These are phyloP conservation scores for Trichaptum fuscoviolaceum DNA, from an alignment of 768 basidiomycete species.

Conservation along the genomic window DNA sequence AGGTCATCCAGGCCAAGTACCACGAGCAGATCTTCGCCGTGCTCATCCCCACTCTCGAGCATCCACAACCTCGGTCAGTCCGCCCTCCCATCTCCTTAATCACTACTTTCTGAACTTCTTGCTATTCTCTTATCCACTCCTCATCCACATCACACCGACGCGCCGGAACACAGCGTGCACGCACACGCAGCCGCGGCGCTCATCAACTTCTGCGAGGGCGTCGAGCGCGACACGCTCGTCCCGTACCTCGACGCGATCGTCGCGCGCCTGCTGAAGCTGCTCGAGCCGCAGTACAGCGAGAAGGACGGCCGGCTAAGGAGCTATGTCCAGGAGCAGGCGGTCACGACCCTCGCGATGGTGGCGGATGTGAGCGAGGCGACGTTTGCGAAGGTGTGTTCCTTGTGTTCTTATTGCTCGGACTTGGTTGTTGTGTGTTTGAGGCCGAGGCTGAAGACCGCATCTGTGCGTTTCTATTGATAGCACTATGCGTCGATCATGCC, in stretches of 20 bases:
- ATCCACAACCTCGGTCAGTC: slow-evolving; percentile 63
- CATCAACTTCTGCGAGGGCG: slow-evolving; percentile 89
- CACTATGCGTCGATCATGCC: slow-evolving; percentile 81
- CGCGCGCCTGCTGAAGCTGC: slow-evolving; percentile 59
- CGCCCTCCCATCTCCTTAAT: slow-evolving; percentile 3
- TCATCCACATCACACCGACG: neutral
- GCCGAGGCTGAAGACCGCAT: neutral
- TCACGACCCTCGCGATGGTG: slow-evolving; percentile 86
- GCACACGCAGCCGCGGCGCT: slow-evolving; percentile 83
- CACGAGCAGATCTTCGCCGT: slow-evolving; percentile 65
- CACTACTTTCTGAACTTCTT: too few species aligned
- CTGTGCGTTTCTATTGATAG: slow-evolving; percentile 27
- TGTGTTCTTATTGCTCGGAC: slow-evolving; percentile 1
- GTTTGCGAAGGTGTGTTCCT: slow-evolving; percentile 57
- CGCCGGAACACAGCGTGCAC: slow-evolving; percentile 53
- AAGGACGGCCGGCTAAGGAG: neutral
- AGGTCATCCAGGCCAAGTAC: slow-evolving; percentile 69
- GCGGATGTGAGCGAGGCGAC: slow-evolving; percentile 78
- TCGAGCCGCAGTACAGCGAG: slow-evolving; percentile 39
- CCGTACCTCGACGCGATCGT: slow-evolving; percentile 81
- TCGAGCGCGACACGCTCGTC: slow-evolving; percentile 62
- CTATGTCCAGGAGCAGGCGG: slow-evolving; percentile 84
- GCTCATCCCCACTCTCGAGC: slow-evolving; percentile 68
- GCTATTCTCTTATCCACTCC: too few species aligned
- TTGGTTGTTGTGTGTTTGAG: slow-evolving; percentile 10